Evolutionary conservation across 768 basidiomycete species (phyloP), one percentile per base, ranked within the genome.

Genomic region (Cystofilobasidium bisporidii): DNA sequence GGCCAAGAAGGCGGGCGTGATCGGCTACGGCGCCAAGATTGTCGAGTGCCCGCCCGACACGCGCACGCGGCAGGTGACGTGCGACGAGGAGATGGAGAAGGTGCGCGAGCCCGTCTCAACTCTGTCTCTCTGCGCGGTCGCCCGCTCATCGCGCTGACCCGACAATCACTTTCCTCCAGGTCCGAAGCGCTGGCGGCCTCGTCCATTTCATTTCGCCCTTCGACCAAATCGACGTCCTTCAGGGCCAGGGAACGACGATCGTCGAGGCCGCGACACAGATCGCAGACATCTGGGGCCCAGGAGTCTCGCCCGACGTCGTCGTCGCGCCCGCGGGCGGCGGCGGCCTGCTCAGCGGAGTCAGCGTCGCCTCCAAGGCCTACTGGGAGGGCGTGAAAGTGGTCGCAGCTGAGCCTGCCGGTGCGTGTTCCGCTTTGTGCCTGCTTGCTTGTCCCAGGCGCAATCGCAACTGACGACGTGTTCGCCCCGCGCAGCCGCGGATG

Each of bases 171-270:
- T 24, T 20, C n/a, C 15, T 47, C 6, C 45, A 56, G 53, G 30
- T 56, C 53, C 53, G 53, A 30, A 41, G 36, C 33, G 59, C 20
- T 18, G 59, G 59, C 18, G 59, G 59, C 5, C 33, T 38, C 22
- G 59, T 60, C 22, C 41, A 40, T n/a, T 60, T 60, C 59, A 60
- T 60, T 28, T 40, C 33, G 6, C 33, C 38, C 2, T 60, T 4
- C 28, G 59, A 60, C 26, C 38, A 60, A 12, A 45, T 60, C 38
- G 41, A 60, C 41, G 59, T 60, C 36, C 33, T 60, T n/a, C 59
- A 60, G 17, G 59, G 59, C 36, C 59, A 60, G 41, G 59, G 59
- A 40, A 60, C 59, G 36, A 45, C 41, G 2, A 24, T 60, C 36
- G 38, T 60, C 24, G 38, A 60, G 59, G 33, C 18, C 14, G 28